These are phyloP conservation scores for Plasmodium cynomolgi DNA, from an alignment of 169 alveolate species.

Conservation along the genomic window DNA sequence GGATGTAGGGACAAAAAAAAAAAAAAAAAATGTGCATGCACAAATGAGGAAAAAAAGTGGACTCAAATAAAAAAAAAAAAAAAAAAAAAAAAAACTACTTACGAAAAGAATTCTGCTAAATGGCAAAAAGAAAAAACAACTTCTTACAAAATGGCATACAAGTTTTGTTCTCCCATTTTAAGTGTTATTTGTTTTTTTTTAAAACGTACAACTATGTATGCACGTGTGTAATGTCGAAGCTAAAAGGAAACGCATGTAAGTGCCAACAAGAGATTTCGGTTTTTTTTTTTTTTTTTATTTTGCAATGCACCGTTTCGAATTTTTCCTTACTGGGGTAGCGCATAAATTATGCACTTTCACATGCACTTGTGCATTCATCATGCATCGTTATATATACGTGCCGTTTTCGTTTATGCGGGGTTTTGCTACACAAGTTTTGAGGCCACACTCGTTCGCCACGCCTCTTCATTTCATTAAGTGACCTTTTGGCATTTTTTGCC, in stretches of 20 bases:
- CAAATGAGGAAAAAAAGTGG: neutral
- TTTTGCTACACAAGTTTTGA: neutral
- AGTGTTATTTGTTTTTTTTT: neutral
- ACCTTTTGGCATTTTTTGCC: neutral
- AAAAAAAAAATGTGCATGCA: slow-evolving; percentile 1
- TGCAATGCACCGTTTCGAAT: neutral
- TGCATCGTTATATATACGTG: neutral
- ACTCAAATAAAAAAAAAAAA: neutral
- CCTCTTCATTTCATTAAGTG: neutral
- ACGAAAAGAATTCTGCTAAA: neutral
- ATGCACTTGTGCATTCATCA: neutral
- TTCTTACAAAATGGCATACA: neutral
- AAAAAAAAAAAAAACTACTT: neutral
- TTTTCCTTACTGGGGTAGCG: neutral
- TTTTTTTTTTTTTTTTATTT: neutral
- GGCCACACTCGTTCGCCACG: neutral
- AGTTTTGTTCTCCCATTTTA: neutral
- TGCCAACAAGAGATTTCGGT: neutral
- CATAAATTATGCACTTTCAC: neutral
- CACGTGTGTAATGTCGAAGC: neutral
- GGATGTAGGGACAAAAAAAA: neutral
- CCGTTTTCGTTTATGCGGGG: neutral
- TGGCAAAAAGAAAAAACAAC: neutral
- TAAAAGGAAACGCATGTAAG: neutral
- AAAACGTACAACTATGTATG: neutral